These are phyloP conservation scores for Nymphaea colorata DNA, from an alignment of 164 flowering plant species.

Conservation along the genomic window DNA sequence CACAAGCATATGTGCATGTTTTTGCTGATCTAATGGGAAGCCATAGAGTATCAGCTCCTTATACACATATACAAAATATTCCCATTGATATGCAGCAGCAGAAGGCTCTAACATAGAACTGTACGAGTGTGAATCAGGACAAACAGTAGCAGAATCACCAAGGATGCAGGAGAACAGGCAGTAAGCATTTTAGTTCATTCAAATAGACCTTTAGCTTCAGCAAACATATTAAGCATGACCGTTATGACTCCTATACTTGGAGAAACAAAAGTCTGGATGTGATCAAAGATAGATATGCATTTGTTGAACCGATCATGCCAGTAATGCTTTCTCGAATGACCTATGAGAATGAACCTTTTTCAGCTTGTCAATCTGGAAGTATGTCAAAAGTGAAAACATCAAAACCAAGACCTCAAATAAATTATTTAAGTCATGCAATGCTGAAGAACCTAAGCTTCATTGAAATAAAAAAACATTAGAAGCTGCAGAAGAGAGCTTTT, in stretches of 20 bases:
- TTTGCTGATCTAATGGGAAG: constrained; percentile 56
- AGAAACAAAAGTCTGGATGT: constrained; percentile 40
- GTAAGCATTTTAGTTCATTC: constrained; percentile 33
- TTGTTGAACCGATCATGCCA: constrained; percentile 73
- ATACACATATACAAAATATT: constrained; percentile 85
- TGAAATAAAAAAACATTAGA: too few species aligned
- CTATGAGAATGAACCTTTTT: constrained; percentile 35
- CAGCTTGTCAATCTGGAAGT: constrained; percentile 68
- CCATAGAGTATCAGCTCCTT: constrained; percentile 73
- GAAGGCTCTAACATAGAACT: constrained; percentile 71
- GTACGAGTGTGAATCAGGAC: constrained; percentile 58
- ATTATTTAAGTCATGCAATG: too few species aligned
- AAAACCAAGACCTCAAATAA: not conserved
- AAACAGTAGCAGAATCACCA: constrained; percentile 9
- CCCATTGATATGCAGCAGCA: constrained; percentile 81
- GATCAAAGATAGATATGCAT: constrained; percentile 54
- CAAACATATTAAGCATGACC: constrained; percentile 81
- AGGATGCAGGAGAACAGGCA: constrained; percentile 3
- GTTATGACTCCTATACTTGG: constrained; percentile 79
- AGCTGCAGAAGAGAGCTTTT: too few species aligned
- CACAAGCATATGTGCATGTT: constrained; percentile 48
- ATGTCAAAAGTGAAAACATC: constrained; percentile 1
- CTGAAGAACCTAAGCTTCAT: not conserved
- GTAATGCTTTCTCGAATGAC: constrained; percentile 75
- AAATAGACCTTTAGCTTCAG: constrained; percentile 65